phyloP scores from a whole-genome alignment of 345 rosid species.

The Camelina sativa region DNA sequence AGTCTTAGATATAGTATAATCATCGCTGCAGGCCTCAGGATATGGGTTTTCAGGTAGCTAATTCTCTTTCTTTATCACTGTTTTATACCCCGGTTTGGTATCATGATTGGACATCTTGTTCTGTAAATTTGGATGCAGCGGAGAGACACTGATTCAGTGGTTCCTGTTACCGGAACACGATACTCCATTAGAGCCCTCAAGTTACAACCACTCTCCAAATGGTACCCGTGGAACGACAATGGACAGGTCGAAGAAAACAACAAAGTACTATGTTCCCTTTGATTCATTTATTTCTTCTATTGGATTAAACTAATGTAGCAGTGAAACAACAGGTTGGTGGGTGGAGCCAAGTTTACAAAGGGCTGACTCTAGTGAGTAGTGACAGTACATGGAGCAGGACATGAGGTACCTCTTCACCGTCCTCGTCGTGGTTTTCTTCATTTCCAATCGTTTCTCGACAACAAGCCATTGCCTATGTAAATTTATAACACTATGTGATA shows the following conservation, averaged over 20 bases:
- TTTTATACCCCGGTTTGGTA: conserved; percentile 3
- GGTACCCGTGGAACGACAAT: conserved; percentile 84
- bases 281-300: conserved; percentile 4
- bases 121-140: conserved; percentile 55
- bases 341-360: conserved; percentile 89
- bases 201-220: conserved; percentile 72
- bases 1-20: no score
- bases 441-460: conserved; percentile 80
- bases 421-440: conserved; percentile 86
- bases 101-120: conserved; percentile 1
- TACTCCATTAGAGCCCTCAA: conserved; percentile 84
- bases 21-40: conserved; percentile 73
- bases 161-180: conserved; percentile 91
- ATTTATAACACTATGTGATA: neutral
- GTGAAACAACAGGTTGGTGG: conserved; percentile 73
- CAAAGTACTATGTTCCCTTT: neutral
- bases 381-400: conserved; percentile 91
- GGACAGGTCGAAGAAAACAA: conserved; percentile 33
- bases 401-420: conserved; percentile 83
- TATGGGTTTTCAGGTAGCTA: conserved; percentile 85
- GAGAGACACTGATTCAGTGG: conserved; percentile 91
- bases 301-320: neutral
- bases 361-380: conserved; percentile 89
- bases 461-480: conserved; percentile 72
- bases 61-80: neutral